Evolutionary conservation across 2,329 filamentous ascomycete species (phyloP).

Genomic region (Botrytis porri): DNA sequence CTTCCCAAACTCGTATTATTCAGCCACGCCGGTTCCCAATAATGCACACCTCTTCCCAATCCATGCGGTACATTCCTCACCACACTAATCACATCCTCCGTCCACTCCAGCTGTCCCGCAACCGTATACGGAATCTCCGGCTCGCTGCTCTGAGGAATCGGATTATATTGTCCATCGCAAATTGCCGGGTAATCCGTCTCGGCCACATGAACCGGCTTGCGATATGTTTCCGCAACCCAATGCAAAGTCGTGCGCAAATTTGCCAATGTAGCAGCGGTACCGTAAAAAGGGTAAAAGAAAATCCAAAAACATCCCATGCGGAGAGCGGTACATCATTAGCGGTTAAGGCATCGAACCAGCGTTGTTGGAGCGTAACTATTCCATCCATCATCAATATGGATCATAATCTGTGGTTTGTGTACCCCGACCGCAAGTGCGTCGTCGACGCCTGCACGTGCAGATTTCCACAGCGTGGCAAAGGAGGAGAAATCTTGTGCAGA

Average conservation of each 20-base stretch:
- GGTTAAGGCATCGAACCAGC: constrained; percentile 60
- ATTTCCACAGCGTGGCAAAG: constrained; percentile 60
- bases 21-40: constrained; percentile 62
- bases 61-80: constrained; percentile 54
- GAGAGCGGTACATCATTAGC: constrained; percentile 50
- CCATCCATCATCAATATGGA: constrained; percentile 74
- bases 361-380: constrained; percentile 60
- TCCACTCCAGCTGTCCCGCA: constrained; percentile 59
- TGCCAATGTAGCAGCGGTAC: constrained; percentile 55
- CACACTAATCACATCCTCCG: constrained; percentile 55
- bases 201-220: constrained; percentile 64
- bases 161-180: constrained; percentile 54
- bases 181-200: constrained; percentile 69
- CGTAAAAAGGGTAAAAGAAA: constrained; percentile 74
- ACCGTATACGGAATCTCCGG: constrained; percentile 58
- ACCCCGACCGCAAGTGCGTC: constrained; percentile 50
- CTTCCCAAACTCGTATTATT: constrained; percentile 54
- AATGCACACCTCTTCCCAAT: constrained; percentile 55
- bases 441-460: constrained; percentile 57
- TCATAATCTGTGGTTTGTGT: constrained; percentile 63
- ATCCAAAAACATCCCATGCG: constrained; percentile 68
- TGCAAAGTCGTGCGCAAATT: constrained; percentile 53
- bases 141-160: constrained; percentile 35
- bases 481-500: constrained; percentile 48
- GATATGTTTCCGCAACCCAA: constrained; percentile 58